Base-by-base conservation (phyloP, 345 rosid species). In the Acer campestre region DNA sequence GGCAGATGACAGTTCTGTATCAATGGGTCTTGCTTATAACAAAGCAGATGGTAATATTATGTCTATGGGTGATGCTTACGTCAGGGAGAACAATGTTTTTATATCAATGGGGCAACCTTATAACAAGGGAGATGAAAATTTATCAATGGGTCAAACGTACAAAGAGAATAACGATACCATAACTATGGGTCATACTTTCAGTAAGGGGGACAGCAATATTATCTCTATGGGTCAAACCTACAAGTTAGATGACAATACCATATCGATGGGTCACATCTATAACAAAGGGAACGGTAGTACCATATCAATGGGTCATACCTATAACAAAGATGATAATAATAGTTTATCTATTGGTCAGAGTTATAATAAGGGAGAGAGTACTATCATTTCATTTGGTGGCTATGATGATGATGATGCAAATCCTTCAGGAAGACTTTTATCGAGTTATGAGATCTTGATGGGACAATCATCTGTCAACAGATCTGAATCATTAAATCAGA, bases 311-410 rank as follows among this genome's bases (percentile, higher is more conserved):
- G 79, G 80, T 35, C 87, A 85, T 68, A 63, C 70, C 38, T 85
- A 81, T 66, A 70, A 68, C 75, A 79, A 77, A 65, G 81, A 75
- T 18, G 86, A 85, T 18, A 76, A 61, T 68, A 74, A 61, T 64
- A 81, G 42, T 78, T 42, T 82, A 58, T 77, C 85, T 11, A 59
- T 82, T 49, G 78, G 78, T 61, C 90, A 81, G 68, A 80, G 87
- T 46, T 88, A 66, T 82, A 81, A 51, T 74, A 84, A 80, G 72
- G 89, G 94, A 40, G 88, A 89, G 80, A 86, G 91, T 79, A 86
- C 90, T 59, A 90, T 90, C 13, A 90, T 90, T 70, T 88, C 91
- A 53, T 89, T 90, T 81, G 94, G 94, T 74, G 88, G 90, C 27
- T 80, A 74, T 85, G 86, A 89, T 81, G 91, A 82, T 31, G 89